Evolutionary conservation across 23 red algal species (phyloP).

Genomic region (Gracilariopsis chorda): DNA sequence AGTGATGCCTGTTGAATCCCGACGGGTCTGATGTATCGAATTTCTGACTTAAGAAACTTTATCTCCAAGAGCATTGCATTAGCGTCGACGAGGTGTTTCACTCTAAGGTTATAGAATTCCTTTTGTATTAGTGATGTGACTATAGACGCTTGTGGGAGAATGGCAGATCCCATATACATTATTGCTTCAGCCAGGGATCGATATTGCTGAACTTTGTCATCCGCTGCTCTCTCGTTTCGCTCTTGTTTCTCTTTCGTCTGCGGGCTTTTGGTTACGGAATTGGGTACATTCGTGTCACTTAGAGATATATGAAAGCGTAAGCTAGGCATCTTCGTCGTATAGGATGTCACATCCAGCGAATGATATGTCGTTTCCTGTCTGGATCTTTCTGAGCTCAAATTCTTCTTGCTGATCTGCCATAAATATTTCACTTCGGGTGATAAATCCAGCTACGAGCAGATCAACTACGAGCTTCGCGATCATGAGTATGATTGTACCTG

Average conservation of each 20-base stretch:
- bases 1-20: neutral
- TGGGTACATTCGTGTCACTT: neutral
- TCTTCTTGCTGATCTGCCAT: neutral
- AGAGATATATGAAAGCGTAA: no score
- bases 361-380: neutral
- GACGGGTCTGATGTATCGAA: neutral
- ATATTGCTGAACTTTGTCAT: neutral
- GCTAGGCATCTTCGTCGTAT: neutral
- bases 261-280: neutral
- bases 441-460: neutral
- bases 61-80: slow-evolving; percentile 16
- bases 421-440: neutral
- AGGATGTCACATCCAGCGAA: neutral
- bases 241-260: neutral
- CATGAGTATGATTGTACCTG: neutral
- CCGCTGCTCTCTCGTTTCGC: neutral
- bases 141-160: neutral
- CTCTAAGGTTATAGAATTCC: neutral
- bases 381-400: neutral
- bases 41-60: neutral
- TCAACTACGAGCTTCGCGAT: slow-evolving; percentile 11
- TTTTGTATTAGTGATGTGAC: slow-evolving; percentile 16
- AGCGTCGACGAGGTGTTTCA: slow-evolving; percentile 10
- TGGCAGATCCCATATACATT: slow-evolving; percentile 8
- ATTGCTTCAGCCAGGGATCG: neutral